These are phyloP conservation scores for Mayamaea pseudoterrestris DNA, from an alignment of 108 stramenopile genomes.

Conservation along the genomic window DNA sequence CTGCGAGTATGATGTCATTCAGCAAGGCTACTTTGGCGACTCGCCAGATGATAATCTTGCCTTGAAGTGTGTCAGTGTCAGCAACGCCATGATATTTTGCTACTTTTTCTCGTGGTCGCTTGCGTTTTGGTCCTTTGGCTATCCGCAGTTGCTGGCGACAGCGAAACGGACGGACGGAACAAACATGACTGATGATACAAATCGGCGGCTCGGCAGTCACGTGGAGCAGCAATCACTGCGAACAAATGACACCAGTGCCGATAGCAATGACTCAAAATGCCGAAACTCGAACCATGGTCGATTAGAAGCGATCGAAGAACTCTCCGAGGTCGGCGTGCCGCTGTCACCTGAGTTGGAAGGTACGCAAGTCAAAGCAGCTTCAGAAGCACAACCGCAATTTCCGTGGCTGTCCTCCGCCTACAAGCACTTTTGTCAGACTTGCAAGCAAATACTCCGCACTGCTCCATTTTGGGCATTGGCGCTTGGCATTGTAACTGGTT, in stretches of 20 bases:
- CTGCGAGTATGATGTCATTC: slow-evolving; percentile 56
- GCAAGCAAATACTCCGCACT: slow-evolving; percentile 33
- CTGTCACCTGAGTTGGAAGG: background rate
- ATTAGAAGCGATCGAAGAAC: too few species aligned
- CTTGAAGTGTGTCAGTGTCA: slow-evolving; percentile 36
- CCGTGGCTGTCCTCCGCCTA: too few species aligned
- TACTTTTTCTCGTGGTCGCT: slow-evolving; percentile 63
- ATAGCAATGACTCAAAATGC: background rate
- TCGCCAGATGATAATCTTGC: background rate
- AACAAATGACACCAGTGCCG: slow-evolving; percentile 3
- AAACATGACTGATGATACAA: too few species aligned
- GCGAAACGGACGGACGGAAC: too few species aligned
- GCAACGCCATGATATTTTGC: slow-evolving; percentile 53
- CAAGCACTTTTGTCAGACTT: background rate
- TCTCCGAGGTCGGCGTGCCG: background rate
- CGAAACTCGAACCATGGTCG: too few species aligned
- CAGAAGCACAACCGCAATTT: slow-evolving; percentile 2
- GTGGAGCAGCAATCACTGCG: slow-evolving; percentile 2
- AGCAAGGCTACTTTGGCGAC: slow-evolving; percentile 24
- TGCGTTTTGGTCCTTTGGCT: slow-evolving; percentile 46
- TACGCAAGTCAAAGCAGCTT: background rate
- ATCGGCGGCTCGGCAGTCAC: too few species aligned
- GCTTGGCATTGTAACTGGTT: slow-evolving; percentile 53
- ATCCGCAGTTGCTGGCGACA: slow-evolving; percentile 25
- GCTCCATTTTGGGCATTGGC: slow-evolving; percentile 50